A percentile compares a stretch with the other conserved stretches of the same genome.
Evolutionary conservation across 2,329 filamentous ascomycete genomes (phyloP).

Genomic region (Myotisia sp.): DNA sequence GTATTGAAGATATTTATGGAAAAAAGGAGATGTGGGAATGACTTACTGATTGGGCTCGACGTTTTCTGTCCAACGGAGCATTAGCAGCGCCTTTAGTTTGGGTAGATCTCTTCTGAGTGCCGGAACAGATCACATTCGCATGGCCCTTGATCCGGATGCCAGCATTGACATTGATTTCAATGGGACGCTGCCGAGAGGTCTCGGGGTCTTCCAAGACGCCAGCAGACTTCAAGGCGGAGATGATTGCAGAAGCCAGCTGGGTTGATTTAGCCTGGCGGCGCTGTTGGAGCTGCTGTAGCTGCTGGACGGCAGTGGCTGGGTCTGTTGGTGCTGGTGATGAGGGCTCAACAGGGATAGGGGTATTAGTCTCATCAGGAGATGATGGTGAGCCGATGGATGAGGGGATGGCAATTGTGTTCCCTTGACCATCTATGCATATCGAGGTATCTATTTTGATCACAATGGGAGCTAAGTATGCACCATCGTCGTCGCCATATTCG

Average conservation of each 20-base stretch:
- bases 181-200: slow-evolving; percentile 8
- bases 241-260: slow-evolving; percentile 16
- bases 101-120: slow-evolving; percentile 2
- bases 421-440: slow-evolving; percentile 21
- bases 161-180: slow-evolving; percentile 18
- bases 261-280: slow-evolving; percentile 16
- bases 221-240: slow-evolving; percentile 14
- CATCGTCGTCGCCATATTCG: slow-evolving; percentile 13
- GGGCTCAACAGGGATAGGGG: slow-evolving; percentile 3
- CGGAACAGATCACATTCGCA: slow-evolving; percentile 17
- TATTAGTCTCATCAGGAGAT: too few relatives aligned
- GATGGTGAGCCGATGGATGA: slow-evolving; percentile 5
- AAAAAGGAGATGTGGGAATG: background rate
- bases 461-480: slow-evolving; percentile 12
- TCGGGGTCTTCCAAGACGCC: slow-evolving; percentile 11
- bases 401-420: slow-evolving; percentile 21
- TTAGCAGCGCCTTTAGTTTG: background rate
- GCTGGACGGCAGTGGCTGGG: background rate
- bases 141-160: slow-evolving; percentile 20
- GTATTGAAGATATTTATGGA: background rate
- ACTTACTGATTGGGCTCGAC: slow-evolving; percentile 11
- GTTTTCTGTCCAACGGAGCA: slow-evolving; percentile 2
- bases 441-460: slow-evolving; percentile 24
- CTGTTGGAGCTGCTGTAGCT: slow-evolving; percentile 12
- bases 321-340: slow-evolving; percentile 3